Conservation (phyloP, 1,284 basidiomycete genomes). For the Moesziomyces parantarcticus region DNA sequence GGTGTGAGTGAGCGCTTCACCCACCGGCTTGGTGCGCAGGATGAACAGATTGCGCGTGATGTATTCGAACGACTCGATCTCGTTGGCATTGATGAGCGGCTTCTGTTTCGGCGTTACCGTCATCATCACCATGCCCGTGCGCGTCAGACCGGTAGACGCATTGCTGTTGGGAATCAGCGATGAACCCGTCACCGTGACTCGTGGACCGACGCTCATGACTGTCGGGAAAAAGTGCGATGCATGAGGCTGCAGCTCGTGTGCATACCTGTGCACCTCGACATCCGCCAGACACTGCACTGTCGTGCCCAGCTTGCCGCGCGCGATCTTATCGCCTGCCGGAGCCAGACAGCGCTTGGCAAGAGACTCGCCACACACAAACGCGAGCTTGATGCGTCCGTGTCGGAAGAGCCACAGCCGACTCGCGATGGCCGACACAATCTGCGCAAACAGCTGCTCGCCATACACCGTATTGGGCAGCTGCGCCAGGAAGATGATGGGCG, state of each 20-base stretch:
- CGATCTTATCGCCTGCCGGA: slow-evolving; percentile 32
- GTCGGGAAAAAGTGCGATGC: slow-evolving; percentile 55
- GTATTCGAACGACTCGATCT: slow-evolving; percentile 62
- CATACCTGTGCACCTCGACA: slow-evolving; percentile 26
- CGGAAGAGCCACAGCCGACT: slow-evolving; percentile 61
- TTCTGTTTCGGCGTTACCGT: slow-evolving; percentile 53
- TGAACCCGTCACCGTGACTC: slow-evolving; percentile 35
- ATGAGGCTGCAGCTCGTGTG: slow-evolving; percentile 48
- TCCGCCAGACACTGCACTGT: slow-evolving; percentile 52
- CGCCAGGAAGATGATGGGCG: slow-evolving; percentile 58
- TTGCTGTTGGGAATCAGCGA: slow-evolving; percentile 56
- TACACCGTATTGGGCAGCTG: slow-evolving; percentile 66
- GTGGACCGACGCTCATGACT: slow-evolving; percentile 52
- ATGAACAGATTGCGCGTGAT: slow-evolving; percentile 64
- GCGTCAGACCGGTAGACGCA: slow-evolving; percentile 42
- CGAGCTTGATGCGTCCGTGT: slow-evolving; percentile 55
- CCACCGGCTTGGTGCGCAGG: slow-evolving; percentile 44
- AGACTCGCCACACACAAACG: slow-evolving; percentile 59
- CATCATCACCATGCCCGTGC: slow-evolving; percentile 52
- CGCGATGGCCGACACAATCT: slow-evolving; percentile 58
- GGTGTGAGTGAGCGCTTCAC: slow-evolving; percentile 55
- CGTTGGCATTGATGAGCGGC: slow-evolving; percentile 39
- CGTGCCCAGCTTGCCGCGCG: slow-evolving; percentile 54
- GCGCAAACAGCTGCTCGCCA: slow-evolving; percentile 64
- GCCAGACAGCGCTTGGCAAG: slow-evolving; percentile 55